Evolutionary conservation across 176 grass and related monocot species (phyloP).

Genomic region (Phoenix dactylifera): DNA sequence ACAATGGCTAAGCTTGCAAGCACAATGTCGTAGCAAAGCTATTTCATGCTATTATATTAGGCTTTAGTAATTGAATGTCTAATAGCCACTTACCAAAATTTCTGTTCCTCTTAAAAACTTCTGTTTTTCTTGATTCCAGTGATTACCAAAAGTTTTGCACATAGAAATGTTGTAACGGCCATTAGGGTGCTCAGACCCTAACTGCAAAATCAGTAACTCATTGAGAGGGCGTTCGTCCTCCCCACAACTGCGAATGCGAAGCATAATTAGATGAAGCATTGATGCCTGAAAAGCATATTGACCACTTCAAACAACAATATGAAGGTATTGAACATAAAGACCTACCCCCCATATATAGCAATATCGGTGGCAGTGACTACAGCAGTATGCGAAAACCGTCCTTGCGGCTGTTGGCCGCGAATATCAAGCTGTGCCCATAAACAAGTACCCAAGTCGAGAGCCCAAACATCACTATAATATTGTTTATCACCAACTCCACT

Average conservation of each 20-base stretch:
- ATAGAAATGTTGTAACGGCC: constrained; percentile 90
- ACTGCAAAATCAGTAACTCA: constrained; percentile 79
- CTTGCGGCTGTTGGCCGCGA: constrained; percentile 86
- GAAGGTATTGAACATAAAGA: neutral
- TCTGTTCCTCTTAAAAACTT: constrained; percentile 51
- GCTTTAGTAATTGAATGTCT: too few species aligned
- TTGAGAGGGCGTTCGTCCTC: constrained; percentile 91
- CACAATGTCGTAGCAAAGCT: too few species aligned
- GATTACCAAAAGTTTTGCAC: constrained; percentile 89
- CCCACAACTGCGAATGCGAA: constrained; percentile 46
- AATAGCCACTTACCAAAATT: constrained; percentile 22
- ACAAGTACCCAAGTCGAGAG: constrained; percentile 54
- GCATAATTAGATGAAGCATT: too few species aligned
- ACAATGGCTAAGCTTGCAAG: too few species aligned
- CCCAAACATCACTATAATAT: constrained; percentile 94
- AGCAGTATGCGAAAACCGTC: constrained; percentile 79
- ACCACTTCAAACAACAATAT: too few species aligned
- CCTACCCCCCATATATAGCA: constrained; percentile 91
- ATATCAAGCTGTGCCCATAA: constrained; percentile 77
- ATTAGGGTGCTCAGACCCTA: constrained; percentile 91
- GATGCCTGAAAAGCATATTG: too few species aligned
- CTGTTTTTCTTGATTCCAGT: constrained; percentile 82
- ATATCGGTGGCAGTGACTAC: constrained; percentile 60
- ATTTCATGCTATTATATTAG: too few species aligned
- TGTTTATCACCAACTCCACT: constrained; percentile 96